Base-by-base conservation (phyloP, 345 rosid genomes). In the Hibiscus syriacus region DNA sequence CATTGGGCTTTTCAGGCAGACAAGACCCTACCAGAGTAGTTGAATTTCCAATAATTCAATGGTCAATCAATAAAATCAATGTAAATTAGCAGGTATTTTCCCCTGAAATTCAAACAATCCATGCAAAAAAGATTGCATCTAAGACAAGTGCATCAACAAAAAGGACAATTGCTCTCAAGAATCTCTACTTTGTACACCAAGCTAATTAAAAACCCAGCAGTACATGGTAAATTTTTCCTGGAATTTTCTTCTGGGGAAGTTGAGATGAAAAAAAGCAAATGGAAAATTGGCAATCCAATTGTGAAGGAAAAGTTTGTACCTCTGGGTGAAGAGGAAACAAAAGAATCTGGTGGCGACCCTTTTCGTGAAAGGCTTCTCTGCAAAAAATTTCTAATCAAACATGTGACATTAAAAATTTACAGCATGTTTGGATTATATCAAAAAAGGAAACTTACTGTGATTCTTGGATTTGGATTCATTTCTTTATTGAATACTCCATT, bases 281-380 rank as follows among this genome's bases (percentile, higher is more conserved):
- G n/a, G 57, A 20, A 22, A 61, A 61, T 22, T 61, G 49, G 12
- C 23, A 63, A 8, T 41, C 30, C 64, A 43, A 43, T 43, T 43
- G 49, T 13, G 49, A 13, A 43, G 49, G 12, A 3, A 43, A 45
- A 45, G 49, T 45, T 25, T 10, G 38, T 84, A 91, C 97, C 97
- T 88, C 79, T 81, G 2, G 92, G 90, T 2, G 66, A 60, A 12
- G 91, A 68, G 49, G 88, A 74, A 73, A 72, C 75, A 19, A 69
- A 38, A 6, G 68, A 50, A 48, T 83, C 90, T 58, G n/a, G n/a
- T n/a, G n/a, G n/a, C n/a, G 87, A 73, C 79, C 91, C 93, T 79
- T 89, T 93, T 70, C 88, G 82, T 50, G 97, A 87, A 56, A 85
- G 80, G 77, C 69, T 84, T 80, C 84, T 86, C 90, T 90, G 96